Conservation (phyloP, 441 rosid genomes). For the Croton setiger region DNA sequence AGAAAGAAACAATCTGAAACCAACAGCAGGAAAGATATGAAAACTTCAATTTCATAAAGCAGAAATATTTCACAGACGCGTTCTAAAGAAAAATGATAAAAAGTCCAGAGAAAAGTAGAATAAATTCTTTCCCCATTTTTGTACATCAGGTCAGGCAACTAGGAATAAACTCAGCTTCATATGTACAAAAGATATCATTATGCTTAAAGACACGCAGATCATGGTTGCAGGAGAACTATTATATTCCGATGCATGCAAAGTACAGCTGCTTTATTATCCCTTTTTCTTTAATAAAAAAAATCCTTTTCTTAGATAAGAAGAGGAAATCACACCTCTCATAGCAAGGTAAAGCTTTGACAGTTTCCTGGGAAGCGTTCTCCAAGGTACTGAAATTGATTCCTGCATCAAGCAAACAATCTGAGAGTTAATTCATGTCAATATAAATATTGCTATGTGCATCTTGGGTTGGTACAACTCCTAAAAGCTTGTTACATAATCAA, state of each 20-base stretch:
- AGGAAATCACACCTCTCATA: constrained; percentile 59
- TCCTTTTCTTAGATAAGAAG: background rate
- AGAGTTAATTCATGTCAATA: background rate
- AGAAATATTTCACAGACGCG: too few relatives aligned
- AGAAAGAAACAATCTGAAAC: background rate
- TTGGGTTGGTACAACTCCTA: background rate
- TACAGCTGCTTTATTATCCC: too few relatives aligned
- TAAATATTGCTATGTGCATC: background rate
- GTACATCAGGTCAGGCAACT: background rate
- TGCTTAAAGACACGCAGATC: background rate
- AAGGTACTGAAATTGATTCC: constrained; percentile 71
- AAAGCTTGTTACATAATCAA: background rate
- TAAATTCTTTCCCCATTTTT: too few relatives aligned
- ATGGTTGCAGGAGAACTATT: background rate
- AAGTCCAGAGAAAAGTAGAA: background rate
- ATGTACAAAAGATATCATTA: background rate
- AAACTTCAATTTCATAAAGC: background rate
- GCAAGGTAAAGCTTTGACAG: constrained; percentile 71
- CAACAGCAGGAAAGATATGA: background rate
- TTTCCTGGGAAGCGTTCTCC: constrained; percentile 61
- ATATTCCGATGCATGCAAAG: background rate
- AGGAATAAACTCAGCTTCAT: background rate
- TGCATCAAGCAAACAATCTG: constrained; percentile 21
- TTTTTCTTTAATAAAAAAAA: too few relatives aligned
- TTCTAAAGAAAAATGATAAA: too few relatives aligned